These are phyloP conservation scores for Penicillium sp. DNA, from an alignment of 2,329 filamentous ascomycete species.

Conservation along the genomic window DNA sequence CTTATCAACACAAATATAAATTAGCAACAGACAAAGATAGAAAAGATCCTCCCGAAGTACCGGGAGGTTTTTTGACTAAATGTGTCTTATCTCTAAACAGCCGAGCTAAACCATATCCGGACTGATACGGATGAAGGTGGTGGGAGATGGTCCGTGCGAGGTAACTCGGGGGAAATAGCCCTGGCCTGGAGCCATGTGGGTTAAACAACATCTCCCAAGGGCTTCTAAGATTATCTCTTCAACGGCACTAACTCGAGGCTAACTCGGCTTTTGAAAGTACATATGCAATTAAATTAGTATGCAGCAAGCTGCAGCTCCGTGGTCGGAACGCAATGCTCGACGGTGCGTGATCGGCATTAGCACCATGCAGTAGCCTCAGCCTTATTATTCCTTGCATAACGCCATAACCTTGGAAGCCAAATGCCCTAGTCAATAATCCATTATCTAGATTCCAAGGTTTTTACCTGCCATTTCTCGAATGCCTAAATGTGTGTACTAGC, in stretches of 20 bases:
- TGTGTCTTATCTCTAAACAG: conserved; percentile 2
- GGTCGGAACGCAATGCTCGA: not conserved
- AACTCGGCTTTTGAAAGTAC: not conserved
- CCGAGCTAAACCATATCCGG: conserved; percentile 4
- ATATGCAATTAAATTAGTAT: not conserved
- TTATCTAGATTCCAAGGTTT: too few species aligned
- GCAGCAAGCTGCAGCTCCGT: not conserved
- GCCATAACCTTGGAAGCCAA: not conserved
- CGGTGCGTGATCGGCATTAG: not conserved
- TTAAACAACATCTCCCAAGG: not conserved
- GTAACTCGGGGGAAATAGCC: not conserved
- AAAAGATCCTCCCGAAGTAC: not conserved
- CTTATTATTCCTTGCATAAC: not conserved
- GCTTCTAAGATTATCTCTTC: not conserved
- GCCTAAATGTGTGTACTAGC: too few species aligned
- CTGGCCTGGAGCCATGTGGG: not conserved
- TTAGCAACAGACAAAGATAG: conserved; percentile 6
- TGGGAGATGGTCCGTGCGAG: conserved; percentile 2
- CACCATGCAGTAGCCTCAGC: not conserved
- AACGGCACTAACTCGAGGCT: not conserved
- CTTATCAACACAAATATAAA: not conserved
- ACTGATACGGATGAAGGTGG: conserved; percentile 2
- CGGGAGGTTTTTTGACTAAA: conserved; percentile 7
- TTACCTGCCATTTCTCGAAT: too few species aligned
- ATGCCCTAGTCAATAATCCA: too few species aligned